phyloP scores from a whole-genome alignment of 805 yeast genomes.

The Suhomyces sp. region DNA sequence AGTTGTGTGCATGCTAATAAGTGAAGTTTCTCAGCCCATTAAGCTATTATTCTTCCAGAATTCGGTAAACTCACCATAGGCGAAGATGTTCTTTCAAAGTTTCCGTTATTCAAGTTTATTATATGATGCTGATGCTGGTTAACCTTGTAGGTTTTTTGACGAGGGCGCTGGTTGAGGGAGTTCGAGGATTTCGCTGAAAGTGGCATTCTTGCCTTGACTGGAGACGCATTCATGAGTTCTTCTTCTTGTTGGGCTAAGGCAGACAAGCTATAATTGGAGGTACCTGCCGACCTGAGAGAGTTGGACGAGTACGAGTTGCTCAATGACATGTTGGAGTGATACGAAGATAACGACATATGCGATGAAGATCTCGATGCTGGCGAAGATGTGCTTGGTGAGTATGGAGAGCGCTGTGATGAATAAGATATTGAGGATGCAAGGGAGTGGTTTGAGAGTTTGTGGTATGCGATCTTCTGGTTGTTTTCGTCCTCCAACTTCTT shows the following conservation, averaged over 20 bases:
- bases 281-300: conserved; percentile 1
- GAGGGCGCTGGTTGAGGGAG: conserved; percentile 4
- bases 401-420: conserved; percentile 6
- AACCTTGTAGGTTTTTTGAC: not conserved
- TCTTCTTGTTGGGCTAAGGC: conserved; percentile 4
- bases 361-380: conserved; percentile 12
- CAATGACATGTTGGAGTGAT: conserved; percentile 16
- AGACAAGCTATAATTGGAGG: conserved; percentile 10
- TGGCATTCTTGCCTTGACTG: conserved; percentile 9
- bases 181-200: conserved; percentile 8
- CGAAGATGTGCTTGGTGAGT: conserved; percentile 1
- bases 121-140: conserved; percentile 4
- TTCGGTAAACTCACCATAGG: conserved; percentile 8
- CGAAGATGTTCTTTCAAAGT: not conserved
- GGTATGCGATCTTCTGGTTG: conserved; percentile 26
- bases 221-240: not conserved
- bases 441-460: conserved; percentile 22
- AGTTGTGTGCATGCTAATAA: not conserved
- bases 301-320: conserved; percentile 15
- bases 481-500: conserved; percentile 25
- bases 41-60: conserved; percentile 11
- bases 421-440: conserved; percentile 5
- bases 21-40: not conserved
- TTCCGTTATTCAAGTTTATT: conserved; percentile 1
- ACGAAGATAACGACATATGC: conserved; percentile 15